Percentiles rank a stretch among this genome's conserved stretches.
Conservation (phyloP, 2,329 filamentous ascomycete genomes). For the Venturia asperata region DNA sequence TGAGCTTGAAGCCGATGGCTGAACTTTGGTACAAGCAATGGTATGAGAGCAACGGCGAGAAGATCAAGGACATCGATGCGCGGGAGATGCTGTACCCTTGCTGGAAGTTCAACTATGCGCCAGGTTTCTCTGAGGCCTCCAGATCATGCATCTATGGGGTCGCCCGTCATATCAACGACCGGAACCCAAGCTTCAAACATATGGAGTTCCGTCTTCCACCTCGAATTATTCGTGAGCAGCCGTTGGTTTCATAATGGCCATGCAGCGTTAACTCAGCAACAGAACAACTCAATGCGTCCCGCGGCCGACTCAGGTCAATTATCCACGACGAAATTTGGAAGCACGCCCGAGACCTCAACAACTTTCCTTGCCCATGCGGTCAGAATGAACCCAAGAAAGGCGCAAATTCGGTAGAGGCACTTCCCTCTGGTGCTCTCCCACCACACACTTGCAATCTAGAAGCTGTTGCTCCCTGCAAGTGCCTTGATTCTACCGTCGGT, state of each 20-base stretch:
- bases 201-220: background rate
- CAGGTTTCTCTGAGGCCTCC: background rate
- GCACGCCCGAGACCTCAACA: background rate
- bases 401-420: too few species aligned
- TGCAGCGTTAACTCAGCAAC: background rate
- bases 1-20: background rate
- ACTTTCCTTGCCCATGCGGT: background rate
- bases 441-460: background rate
- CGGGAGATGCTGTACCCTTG: background rate
- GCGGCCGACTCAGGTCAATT: background rate
- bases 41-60: background rate
- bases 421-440: background rate
- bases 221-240: background rate
- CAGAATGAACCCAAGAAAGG: too few species aligned
- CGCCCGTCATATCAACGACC: background rate
- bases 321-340: background rate
- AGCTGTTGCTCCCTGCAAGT: background rate
- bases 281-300: slow-evolving; percentile 6
- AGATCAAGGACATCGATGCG: background rate
- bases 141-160: background rate
- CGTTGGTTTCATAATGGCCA: too few species aligned
- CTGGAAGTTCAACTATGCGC: background rate
- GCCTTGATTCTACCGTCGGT: background rate
- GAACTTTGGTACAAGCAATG: background rate
- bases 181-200: background rate